Evolutionary conservation across 1,139 yeast species (phyloP).

Genomic region (Sugiyamaella castrensis): DNA sequence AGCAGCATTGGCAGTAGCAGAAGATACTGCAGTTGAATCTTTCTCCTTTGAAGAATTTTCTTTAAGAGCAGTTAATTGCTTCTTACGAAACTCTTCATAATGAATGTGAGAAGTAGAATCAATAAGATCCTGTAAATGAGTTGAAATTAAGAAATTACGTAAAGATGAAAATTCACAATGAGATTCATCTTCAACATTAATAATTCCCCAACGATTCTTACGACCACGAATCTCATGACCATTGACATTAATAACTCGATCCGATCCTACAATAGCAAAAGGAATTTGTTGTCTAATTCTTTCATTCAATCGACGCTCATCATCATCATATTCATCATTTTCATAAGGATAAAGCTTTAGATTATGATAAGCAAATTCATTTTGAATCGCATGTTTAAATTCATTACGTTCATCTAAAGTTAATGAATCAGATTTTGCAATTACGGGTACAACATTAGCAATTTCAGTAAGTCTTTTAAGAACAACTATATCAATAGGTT

Average conservation of each 20-base stretch:
- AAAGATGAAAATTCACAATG: slow-evolving; percentile 95
- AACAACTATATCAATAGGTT: slow-evolving; percentile 77
- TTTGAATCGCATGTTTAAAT: slow-evolving; percentile 69
- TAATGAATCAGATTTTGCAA: slow-evolving; percentile 88
- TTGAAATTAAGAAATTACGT: slow-evolving; percentile 90
- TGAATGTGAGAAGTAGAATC: slow-evolving; percentile 88
- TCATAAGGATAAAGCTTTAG: slow-evolving; percentile 88
- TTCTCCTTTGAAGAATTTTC: slow-evolving; percentile 57
- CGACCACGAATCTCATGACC: slow-evolving; percentile 88
- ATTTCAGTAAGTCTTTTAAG: slow-evolving; percentile 83
- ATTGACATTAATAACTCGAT: slow-evolving; percentile 54
- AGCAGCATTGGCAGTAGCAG: neutral
- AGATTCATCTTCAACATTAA: slow-evolving; percentile 78
- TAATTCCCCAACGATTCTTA: slow-evolving; percentile 91
- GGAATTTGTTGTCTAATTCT: slow-evolving; percentile 64
- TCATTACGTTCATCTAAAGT: slow-evolving; percentile 79
- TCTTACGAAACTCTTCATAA: slow-evolving; percentile 89
- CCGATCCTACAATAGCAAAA: slow-evolving; percentile 95
- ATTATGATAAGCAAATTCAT: slow-evolving; percentile 69
- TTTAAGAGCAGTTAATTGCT: slow-evolving; percentile 90
- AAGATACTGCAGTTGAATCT: slow-evolving; percentile 1
- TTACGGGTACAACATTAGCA: slow-evolving; percentile 91
- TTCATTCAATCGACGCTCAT: slow-evolving; percentile 39
- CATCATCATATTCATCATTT: slow-evolving; percentile 61
- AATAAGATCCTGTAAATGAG: slow-evolving; percentile 92